phyloP scores from a whole-genome alignment of 192 early-diverging fungal species.

The Entrophospora sp. region DNA sequence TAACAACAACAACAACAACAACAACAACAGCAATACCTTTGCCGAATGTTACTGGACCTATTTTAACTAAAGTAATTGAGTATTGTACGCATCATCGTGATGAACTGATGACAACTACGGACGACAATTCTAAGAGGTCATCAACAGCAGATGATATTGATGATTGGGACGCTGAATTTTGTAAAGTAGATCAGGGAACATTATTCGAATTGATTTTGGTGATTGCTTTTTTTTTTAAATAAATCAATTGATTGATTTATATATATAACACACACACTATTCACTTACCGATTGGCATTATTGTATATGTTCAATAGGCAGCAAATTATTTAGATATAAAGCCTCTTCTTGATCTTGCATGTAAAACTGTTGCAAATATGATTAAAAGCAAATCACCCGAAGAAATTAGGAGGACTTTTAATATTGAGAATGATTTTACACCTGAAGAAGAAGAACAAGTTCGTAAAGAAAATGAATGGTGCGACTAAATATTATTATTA shows the following conservation, averaged over 20 bases:
- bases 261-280: too few species aligned
- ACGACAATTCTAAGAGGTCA: slow-evolving; percentile 48
- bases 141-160: slow-evolving; percentile 76
- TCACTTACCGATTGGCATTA: too few species aligned
- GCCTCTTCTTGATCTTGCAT: slow-evolving; percentile 90
- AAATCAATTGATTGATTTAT: too few species aligned
- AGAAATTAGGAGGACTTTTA: slow-evolving; percentile 92
- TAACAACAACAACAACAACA: slow-evolving; percentile 1
- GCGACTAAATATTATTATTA: slow-evolving; percentile 51
- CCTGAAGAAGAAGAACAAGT: slow-evolving; percentile 94
- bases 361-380: slow-evolving; percentile 98
- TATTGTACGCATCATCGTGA: slow-evolving; percentile 82
- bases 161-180: slow-evolving; percentile 87
- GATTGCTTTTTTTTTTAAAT: background rate
- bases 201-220: slow-evolving; percentile 84
- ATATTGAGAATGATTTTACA: slow-evolving; percentile 94
- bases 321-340: slow-evolving; percentile 95
- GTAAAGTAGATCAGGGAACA: slow-evolving; percentile 87
- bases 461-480: slow-evolving; percentile 73
- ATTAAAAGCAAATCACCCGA: slow-evolving; percentile 91
- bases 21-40: slow-evolving; percentile 60
- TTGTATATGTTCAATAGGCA: slow-evolving; percentile 30
- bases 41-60: slow-evolving; percentile 84
- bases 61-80: slow-evolving; percentile 79
- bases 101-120: slow-evolving; percentile 39